Base-by-base conservation (phyloP, 139 green algal genomes). In the Tetratostichococcus sp. region DNA sequence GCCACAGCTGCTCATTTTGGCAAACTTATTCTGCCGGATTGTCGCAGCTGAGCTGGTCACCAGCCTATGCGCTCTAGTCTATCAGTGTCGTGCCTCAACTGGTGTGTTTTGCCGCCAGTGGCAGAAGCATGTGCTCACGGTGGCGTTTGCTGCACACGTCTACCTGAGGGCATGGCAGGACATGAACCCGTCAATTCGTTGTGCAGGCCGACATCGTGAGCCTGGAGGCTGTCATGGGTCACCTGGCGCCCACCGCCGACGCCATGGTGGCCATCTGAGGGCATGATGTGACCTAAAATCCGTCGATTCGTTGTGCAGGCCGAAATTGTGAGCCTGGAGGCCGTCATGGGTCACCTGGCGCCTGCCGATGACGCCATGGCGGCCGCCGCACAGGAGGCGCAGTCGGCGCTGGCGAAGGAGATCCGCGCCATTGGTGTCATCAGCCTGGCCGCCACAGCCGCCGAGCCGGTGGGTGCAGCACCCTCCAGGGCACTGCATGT, bases 341-440 rank as follows among this genome's bases (percentile, higher is more conserved):
- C 73, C 1, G 70, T 96, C 71, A 79, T 89, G 71, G 42, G 65
- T 0, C 87, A 95, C 83, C 72, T 96, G 39, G 34, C 70, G 4
- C 90, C 91, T 0, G 39, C 65, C 3, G 90, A 91, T 35, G 87
- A 86, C 1, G 75, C 77, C 21, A 69, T 88, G 34, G 43, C 35
- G 50, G 70, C 70, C 30, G 70, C 34, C 0, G 80, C 85, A 69
- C 59, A 70, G 33, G 30, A 68, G 3, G 78, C 75, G 4, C 21
- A 57, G 28, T 81, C 83, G 58, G 50, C 65, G 39, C 70, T 91
- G 30, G 35, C 75, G n/a, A 65, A 72, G 30, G 73, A 77, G n/a
- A 80, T 93, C 11, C 59, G 75, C 21, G 72, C 75, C 43, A 90
- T 94, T 35, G 89, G 91, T n/a, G 76, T 83, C 70, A 80, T 91